Base-by-base conservation (phyloP, 2,329 filamentous ascomycete species). In the Beauveria varroae region DNA sequence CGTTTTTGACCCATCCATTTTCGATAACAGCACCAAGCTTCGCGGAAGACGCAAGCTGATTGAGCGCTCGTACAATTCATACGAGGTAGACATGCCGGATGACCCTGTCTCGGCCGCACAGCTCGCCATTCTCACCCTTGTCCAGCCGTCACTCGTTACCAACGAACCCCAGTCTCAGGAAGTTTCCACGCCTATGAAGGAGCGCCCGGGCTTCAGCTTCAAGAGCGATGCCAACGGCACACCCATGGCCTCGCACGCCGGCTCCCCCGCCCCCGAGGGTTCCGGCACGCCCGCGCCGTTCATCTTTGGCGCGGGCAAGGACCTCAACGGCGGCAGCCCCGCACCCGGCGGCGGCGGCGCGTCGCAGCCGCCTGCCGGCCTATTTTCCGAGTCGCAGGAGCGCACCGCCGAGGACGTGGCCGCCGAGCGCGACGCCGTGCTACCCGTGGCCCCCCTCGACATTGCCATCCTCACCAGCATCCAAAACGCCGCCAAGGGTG, bases 381-480 rank as follows among this genome's bases (percentile, higher is more conserved):
- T 78, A 70, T 80, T 82, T 63, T 76, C 81, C 9, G 84, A 86
- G 71, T 58, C 78, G 5, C 65, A 78, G 70, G 67, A 82, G 74
- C 74, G 85, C 72, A 78, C 74, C 20, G 74, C 77, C 50, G 79
- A 79, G 66, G 73, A 74, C 9, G 73, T 89, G 10, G 88, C 88
- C 9, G 80, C 81, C 26, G 87, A 90, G 69, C 86, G 90, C 52
- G 93, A 98, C 70, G 82, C 86, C 46, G 87, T 95, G 40, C 82
- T 97, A 3, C 93, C 95, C 0, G 76, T 92, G 14, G 90, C 90
- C 62, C 87, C 93, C 0, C 84, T 99, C 28, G 93, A 98, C 72
- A 84, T 88, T 64, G 93, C 95, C 5, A 96, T 99, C 68, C 82
- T 97, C 63, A 92, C 90, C 18, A 93, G 88, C 54, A 96, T 98